These are phyloP conservation scores for Dentiscutata heterogama DNA, from an alignment of 371 early-diverging fungal genomes.

Conservation along the genomic window DNA sequence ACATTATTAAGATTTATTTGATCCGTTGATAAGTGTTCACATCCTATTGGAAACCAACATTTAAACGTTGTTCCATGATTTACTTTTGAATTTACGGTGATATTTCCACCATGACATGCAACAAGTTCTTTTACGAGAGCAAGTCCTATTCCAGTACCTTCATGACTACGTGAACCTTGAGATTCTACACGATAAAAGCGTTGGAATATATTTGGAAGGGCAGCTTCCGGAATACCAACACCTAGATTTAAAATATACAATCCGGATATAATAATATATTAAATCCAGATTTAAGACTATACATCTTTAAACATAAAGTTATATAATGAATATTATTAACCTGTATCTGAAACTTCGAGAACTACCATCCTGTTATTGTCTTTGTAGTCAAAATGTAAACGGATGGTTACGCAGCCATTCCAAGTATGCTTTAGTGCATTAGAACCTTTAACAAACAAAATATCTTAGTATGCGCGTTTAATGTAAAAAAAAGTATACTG, in stretches of 20 bases:
- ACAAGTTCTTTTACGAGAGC: slow-evolving; percentile 58
- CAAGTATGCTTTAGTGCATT: slow-evolving; percentile 58
- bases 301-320: no score
- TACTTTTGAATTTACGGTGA: slow-evolving; percentile 50
- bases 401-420: slow-evolving; percentile 52
- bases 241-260: slow-evolving; percentile 30
- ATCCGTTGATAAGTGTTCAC: slow-evolving; percentile 46
- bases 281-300: no score
- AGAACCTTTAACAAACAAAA: slow-evolving; percentile 43
- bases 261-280: no score
- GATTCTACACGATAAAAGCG: slow-evolving; percentile 58
- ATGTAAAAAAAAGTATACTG: no score
- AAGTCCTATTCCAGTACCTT: slow-evolving; percentile 62
- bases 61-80: slow-evolving; percentile 48
- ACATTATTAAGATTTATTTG: background rate
- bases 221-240: slow-evolving; percentile 53
- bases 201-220: slow-evolving; percentile 54
- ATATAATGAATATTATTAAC: background rate
- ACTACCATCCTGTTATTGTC: slow-evolving; percentile 48
- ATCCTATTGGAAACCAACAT: slow-evolving; percentile 56
- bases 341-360: slow-evolving; percentile 51
- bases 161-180: slow-evolving; percentile 55
- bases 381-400: slow-evolving; percentile 49
- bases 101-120: slow-evolving; percentile 54
- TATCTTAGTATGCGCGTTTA: no score